Evolutionary conservation across 148 eudicot species (phyloP), one percentile per base, ranked within the genome.

Genomic region (Chenopodium suecicum): DNA sequence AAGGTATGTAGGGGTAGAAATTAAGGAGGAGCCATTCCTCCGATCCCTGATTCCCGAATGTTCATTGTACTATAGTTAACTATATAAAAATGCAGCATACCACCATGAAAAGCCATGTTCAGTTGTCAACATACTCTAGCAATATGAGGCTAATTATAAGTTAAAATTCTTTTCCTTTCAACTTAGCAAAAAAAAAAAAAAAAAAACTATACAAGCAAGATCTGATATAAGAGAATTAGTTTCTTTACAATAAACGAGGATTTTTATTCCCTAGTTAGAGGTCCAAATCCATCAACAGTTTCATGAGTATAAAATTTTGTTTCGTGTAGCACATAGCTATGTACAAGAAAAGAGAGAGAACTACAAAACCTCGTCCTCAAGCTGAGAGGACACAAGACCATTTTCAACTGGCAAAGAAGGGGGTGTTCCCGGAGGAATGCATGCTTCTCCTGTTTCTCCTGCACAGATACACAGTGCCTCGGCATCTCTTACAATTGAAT

Each of bases 351-450:
- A 31, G 65, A 52, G 37, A 16, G 8, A 1, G 13, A 65, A 70
- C 79, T 89, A 94, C 86, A 92, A 88, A 56, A 92, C 76, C 60
- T 91, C 92, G 79, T 94, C 99, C 67, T 95, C 98, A 34, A 84
- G 91, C 72, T 92, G 95, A 70, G 93, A 87, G 19, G 90, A 89
- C 14, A 84, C 75, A 17, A 87, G 83, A 25, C 84, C 89, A 62
- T 90, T 88, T 37, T 88, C 92, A 4, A 88, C 19, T 1, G 94
- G 94, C 76, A 95, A 73, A 31, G 98, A 91, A 54, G 99, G 99
- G 19, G 97, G 97, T 73, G 99, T 95, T 27, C 99, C 99, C 14
- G 99, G 98, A 71, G 99, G 99, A 79, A 95, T 95, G 77, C 90
- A 88, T 46, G 98, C 97, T 2, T 88, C 97, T 27, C 99, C 99